Base-by-base conservation (phyloP, 1,139 yeast genomes). In the Scheffersomyces segobiensis region DNA sequence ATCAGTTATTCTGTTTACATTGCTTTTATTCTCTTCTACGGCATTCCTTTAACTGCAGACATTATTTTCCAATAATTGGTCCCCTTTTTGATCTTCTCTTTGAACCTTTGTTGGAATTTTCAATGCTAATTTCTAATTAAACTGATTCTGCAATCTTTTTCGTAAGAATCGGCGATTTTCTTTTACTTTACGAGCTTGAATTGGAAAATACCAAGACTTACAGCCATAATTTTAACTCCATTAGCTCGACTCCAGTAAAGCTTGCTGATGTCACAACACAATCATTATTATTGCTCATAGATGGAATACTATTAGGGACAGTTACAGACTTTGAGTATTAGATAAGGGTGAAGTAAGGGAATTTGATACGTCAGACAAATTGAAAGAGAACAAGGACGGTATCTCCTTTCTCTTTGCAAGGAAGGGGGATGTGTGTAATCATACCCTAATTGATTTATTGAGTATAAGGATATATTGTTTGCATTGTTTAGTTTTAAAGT, bases 231-330 rank as follows among this genome's bases (percentile, higher is more conserved):
- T 17, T 22, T 42, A 14, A 18, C 10, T 18, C 39, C 19, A 26
- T 54, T 21, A 56, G 7, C 22, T 10, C 22, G 18, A 53, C 51
- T 46, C 65, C 72, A 8, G 62, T 71, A 12, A 55, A 59, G 6
- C 60, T 72, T 12, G 54, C 59, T 12, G 60, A 71, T 53, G 71
- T 73, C 1, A 62, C 70, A 65, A 66, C 57, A 70, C 73, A 12
- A 69, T 70, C 54, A 62, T 70, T 56, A 65, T 72, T 32, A 69
- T 70, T 58, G 73, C 73, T 3, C 73, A 70, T 55, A 63, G 73
- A 62, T 63, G 69, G 56, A 72, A 69, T 46, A 70, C 73, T 1
- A 63, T 70, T 48, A 62, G 69, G 70, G 72, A 70, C 50, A 68
- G 72, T 59, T 73, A 70, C 59, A 57, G 68, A 52, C 66, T 70